Base-by-base conservation (phyloP, 805 yeast species). In the Myxozyma geophila region DNA sequence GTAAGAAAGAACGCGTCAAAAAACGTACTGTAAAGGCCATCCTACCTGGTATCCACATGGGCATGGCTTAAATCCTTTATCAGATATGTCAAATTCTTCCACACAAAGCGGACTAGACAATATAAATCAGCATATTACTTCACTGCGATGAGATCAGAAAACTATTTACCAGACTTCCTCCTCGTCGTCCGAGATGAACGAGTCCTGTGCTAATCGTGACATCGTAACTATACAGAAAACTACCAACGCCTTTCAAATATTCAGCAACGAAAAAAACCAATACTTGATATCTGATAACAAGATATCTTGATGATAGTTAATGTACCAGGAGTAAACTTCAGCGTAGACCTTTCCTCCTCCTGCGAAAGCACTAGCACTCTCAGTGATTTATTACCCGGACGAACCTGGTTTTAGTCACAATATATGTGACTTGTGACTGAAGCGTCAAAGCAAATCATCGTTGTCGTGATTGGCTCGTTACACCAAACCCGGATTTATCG, bases 61-160 rank as follows among this genome's bases (percentile, higher is more conserved):
- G 80, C 99, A 95, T n/a, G 99, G 99, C 76, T 89, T 91, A 82
- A 95, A 95, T 79, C 92, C 90, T 74, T 89, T 91, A 77, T 95
- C 99, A 17, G 96, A 89, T 54, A 93, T 86, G 77, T 95, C 99
- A 92, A 95, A 87, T 75, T 95, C 98, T 78, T 95, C 99, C 73
- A 92, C 93, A 80, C 99, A 95, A 67, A 95, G 84, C 61, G 99
- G 99, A 78, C 97, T 80, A 48, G 71, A 39, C 19, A 17, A 33
- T 13, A 49, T 52, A n/a, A 52, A 40, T 15, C 43, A 43, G 21
- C 10, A 43, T 43, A 2, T 43, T 9, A 13, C 28, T 28, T 28
- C 28, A 5, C 28, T 28, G 52, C 37, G n/a, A 39, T 4, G 36
- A 35, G 52, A 21, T 13, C 33, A 46, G 46, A 36, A n/a, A 46